phyloP scores from a whole-genome alignment of 345 rosid genomes.

The Fremontodendron californicum region DNA sequence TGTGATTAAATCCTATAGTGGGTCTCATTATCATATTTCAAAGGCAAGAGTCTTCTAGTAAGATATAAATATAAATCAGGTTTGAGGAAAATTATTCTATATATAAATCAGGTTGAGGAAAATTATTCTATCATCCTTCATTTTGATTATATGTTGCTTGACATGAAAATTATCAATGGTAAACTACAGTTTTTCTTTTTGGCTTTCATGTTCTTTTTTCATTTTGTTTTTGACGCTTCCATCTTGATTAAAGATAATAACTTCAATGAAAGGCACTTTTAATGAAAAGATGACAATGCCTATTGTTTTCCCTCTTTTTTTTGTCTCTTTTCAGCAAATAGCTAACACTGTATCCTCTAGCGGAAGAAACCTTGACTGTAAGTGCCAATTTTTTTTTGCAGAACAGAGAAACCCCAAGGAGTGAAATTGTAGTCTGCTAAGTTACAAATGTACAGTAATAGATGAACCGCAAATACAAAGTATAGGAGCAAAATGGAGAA shows the following conservation, averaged over 20 bases:
- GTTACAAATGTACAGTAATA: neutral
- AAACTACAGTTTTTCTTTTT: neutral
- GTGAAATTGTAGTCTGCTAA: neutral
- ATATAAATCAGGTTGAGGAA: neutral
- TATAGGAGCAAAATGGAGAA: neutral
- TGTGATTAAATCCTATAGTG: neutral
- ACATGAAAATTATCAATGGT: neutral
- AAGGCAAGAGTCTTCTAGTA: neutral
- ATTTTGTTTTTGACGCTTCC: neutral
- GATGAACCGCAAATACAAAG: neutral
- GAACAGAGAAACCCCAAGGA: neutral
- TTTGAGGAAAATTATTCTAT: neutral
- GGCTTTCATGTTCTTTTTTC: neutral
- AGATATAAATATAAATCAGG: neutral
- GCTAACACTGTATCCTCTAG: neutral
- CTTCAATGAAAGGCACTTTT: neutral
- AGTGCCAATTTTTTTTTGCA: too few relatives aligned
- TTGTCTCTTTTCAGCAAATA: neutral
- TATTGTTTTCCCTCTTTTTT: neutral
- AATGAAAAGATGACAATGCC: neutral
- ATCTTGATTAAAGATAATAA: slow-evolving; percentile 2
- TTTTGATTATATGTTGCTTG: neutral
- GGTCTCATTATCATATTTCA: neutral
- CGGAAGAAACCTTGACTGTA: neutral
- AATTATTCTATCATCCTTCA: neutral